A percentile compares a stretch with the other conserved stretches of the same genome.
Conservation (phyloP, 768 basidiomycete species). For the Pholiota molesta region DNA sequence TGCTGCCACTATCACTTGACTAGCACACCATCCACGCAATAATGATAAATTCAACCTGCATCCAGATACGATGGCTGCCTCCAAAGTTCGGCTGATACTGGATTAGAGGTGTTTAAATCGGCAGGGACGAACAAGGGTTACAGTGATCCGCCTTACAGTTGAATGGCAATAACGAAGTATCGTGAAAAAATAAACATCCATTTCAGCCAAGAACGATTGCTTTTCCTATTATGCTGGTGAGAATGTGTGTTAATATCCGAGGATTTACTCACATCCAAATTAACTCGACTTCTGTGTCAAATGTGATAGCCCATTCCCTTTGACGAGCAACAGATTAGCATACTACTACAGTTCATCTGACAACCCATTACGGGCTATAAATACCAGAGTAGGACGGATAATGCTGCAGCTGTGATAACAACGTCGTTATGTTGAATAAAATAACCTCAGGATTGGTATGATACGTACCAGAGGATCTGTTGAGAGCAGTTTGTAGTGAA, state of each 20-base stretch:
- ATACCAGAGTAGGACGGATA: slow-evolving; percentile 9
- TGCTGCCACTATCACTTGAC: slow-evolving; percentile 29
- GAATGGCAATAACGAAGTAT: slow-evolving; percentile 29
- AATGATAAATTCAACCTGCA: slow-evolving; percentile 12
- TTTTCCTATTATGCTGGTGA: slow-evolving; percentile 22
- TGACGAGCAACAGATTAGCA: neutral
- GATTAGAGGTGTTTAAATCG: neutral
- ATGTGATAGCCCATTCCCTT: slow-evolving; percentile 34
- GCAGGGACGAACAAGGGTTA: neutral
- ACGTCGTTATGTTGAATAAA: neutral
- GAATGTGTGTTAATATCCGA: neutral
- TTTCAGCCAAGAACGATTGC: slow-evolving; percentile 33
- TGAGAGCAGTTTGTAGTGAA: slow-evolving; percentile 6
- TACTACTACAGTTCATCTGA: neutral
- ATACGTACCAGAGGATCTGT: slow-evolving; percentile 23
- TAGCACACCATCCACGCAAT: slow-evolving; percentile 24
- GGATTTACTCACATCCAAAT: slow-evolving; percentile 31
- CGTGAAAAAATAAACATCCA: slow-evolving; percentile 34
- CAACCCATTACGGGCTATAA: neutral
- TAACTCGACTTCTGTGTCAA: slow-evolving; percentile 32
- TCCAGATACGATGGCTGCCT: slow-evolving; percentile 16
- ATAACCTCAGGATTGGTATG: neutral
- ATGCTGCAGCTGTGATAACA: neutral
- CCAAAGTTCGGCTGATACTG: slow-evolving; percentile 16
- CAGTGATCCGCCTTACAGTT: slow-evolving; percentile 25